These are phyloP conservation scores for Plectosphaerella sp. DNA, from an alignment of 2,329 filamentous ascomycete species.

Conservation along the genomic window DNA sequence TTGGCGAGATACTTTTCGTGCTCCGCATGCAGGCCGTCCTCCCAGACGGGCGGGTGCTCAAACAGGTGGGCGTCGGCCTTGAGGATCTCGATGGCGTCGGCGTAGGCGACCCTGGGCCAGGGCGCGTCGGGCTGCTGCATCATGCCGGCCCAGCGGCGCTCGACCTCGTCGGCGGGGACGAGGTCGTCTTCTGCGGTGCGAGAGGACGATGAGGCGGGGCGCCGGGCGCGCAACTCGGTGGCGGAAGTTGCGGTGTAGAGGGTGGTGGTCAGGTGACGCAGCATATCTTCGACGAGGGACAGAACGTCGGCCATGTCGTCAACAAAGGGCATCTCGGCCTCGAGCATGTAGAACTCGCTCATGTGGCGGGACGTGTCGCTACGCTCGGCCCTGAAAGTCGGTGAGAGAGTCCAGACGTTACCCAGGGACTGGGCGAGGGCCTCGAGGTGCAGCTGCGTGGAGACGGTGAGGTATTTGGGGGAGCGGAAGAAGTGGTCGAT, in stretches of 20 bases:
- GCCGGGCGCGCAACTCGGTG: slow-evolving; percentile 33
- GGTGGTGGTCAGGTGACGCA: slow-evolving; percentile 47
- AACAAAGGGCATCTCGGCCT: slow-evolving; percentile 82
- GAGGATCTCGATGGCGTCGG: slow-evolving; percentile 68
- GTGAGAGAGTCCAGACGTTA: slow-evolving; percentile 89
- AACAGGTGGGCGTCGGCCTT: slow-evolving; percentile 59
- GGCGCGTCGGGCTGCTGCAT: slow-evolving; percentile 29
- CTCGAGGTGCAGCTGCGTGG: slow-evolving; percentile 90
- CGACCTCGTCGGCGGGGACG: slow-evolving; percentile 46
- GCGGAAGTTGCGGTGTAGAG: slow-evolving; percentile 36
- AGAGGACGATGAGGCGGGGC: slow-evolving; percentile 1
- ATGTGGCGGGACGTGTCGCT: slow-evolving; percentile 92
- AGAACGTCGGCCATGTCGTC: slow-evolving; percentile 68
- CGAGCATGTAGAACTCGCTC: slow-evolving; percentile 98
- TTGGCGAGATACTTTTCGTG: slow-evolving; percentile 87
- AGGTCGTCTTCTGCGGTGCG: slow-evolving; percentile 26
- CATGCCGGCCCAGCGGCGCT: slow-evolving; percentile 69
- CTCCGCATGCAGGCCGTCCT: slow-evolving; percentile 75
- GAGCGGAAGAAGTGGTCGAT: slow-evolving; percentile 68
- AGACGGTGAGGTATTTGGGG: slow-evolving; percentile 94
- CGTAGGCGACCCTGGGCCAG: slow-evolving; percentile 85
- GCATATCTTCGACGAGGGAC: slow-evolving; percentile 73
- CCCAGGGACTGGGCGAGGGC: slow-evolving; percentile 83
- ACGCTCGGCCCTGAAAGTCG: slow-evolving; percentile 88
- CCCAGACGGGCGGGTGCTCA: slow-evolving; percentile 64